Percentiles rank a stretch among this genome's conserved stretches.
Evolutionary conservation across 2,329 filamentous ascomycete genomes (phyloP).

Genomic region (Cryoendolithus antarcticus): DNA sequence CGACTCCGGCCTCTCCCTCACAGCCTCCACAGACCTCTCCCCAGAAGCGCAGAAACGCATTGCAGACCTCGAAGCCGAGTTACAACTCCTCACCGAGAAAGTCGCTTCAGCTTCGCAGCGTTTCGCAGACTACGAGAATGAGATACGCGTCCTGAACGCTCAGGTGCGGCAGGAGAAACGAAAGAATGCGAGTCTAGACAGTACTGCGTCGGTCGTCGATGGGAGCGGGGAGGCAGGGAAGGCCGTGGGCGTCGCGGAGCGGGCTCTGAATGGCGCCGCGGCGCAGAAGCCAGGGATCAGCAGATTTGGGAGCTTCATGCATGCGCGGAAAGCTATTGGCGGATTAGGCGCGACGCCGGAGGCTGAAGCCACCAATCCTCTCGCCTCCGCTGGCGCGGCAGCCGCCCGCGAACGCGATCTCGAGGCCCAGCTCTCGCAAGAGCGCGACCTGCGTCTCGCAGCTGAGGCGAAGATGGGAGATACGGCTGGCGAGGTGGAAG

Average conservation of each 20-base stretch:
- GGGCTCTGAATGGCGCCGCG: constrained; percentile 3
- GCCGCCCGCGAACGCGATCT: constrained; percentile 33
- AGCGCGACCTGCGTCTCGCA: constrained; percentile 53
- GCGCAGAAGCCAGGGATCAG: constrained; percentile 19
- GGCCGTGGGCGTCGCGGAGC: constrained; percentile 1
- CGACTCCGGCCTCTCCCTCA: too few species aligned
- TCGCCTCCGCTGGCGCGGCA: constrained; percentile 15
- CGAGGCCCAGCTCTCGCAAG: constrained; percentile 51
- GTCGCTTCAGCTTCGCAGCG: constrained; percentile 46
- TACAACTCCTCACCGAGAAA: constrained; percentile 58
- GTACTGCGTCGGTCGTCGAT: constrained; percentile 3
- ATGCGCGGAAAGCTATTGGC: constrained; percentile 18
- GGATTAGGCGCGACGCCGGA: constrained; percentile 16
- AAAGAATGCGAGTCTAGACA: constrained; percentile 4
- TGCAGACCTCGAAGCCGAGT: constrained; percentile 55
- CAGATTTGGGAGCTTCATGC: constrained; percentile 33
- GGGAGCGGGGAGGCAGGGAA: too few species aligned
- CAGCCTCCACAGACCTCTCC: too few species aligned
- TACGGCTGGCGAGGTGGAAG: constrained; percentile 63
- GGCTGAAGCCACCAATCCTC: constrained; percentile 11
- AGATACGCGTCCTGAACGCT: constrained; percentile 49
- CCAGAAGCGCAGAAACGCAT: too few species aligned
- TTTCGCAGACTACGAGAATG: constrained; percentile 69
- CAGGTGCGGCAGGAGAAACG: constrained; percentile 17
- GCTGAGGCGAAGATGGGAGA: constrained; percentile 57